Evolutionary conservation across 805 yeast species (phyloP).

Genomic region (Pichia ethanolica): DNA sequence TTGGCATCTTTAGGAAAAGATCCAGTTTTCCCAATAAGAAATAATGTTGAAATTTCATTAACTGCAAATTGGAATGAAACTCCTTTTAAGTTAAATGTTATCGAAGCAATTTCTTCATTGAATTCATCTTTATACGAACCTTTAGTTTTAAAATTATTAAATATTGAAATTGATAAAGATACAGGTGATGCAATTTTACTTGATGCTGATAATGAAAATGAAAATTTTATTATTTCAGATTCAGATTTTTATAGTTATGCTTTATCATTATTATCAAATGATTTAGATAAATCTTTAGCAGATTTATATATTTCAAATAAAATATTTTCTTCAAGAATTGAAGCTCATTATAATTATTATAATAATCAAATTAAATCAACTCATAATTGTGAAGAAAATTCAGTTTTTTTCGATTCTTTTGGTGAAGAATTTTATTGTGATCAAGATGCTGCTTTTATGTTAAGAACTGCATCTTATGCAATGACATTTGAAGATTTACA

Average conservation of each 20-base stretch:
- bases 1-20: not conserved
- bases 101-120: constrained; percentile 32
- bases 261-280: constrained; percentile 10
- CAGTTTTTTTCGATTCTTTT: constrained; percentile 29
- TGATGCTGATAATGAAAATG: constrained; percentile 18
- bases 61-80: constrained; percentile 35
- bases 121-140: constrained; percentile 33
- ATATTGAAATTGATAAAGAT: constrained; percentile 18
- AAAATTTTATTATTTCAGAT: constrained; percentile 15
- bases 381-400: constrained; percentile 11
- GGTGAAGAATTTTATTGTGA: constrained; percentile 49
- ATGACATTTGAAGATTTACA: constrained; percentile 13
- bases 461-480: constrained; percentile 46
- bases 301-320: constrained; percentile 41
- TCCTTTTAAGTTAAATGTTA: constrained; percentile 35
- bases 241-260: constrained; percentile 20
- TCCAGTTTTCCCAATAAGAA: not conserved
- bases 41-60: constrained; percentile 25
- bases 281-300: constrained; percentile 20
- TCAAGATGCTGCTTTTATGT: constrained; percentile 69
- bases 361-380: constrained; percentile 27
- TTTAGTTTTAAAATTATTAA: constrained; percentile 25
- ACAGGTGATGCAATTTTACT: not conserved
- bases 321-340: constrained; percentile 52
- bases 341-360: constrained; percentile 55